phyloP scores from a whole-genome alignment of 495 filamentous ascomycete species.

The Chaetomium tenue region DNA sequence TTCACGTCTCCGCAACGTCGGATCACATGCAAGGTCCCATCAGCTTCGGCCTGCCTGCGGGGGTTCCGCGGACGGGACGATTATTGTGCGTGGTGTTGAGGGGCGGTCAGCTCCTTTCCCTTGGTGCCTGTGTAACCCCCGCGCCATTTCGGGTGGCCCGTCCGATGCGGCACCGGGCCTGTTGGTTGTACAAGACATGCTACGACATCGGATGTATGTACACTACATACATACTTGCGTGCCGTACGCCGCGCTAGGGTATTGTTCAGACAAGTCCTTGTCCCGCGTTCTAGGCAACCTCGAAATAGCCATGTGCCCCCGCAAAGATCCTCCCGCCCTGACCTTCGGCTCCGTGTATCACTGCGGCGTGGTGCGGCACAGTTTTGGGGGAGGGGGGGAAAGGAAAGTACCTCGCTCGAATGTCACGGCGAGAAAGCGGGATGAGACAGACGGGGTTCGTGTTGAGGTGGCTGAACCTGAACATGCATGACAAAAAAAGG shows the following conservation, averaged over 20 bases:
- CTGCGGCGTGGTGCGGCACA: slow-evolving; percentile 1
- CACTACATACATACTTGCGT: too few species aligned
- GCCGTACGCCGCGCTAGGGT: too few species aligned
- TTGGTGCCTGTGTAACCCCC: background rate
- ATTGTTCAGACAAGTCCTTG: too few species aligned
- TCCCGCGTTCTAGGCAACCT: background rate
- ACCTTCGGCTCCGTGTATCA: background rate
- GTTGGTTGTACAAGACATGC: background rate
- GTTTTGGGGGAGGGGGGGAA: background rate
- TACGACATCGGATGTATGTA: background rate
- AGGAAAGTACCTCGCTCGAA: background rate
- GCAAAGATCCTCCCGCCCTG: background rate
- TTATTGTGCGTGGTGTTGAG: background rate
- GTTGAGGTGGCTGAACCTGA: background rate
- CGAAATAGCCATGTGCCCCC: background rate
- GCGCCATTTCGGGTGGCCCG: background rate
- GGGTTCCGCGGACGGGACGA: background rate
- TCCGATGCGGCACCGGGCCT: background rate
- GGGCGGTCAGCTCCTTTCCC: background rate
- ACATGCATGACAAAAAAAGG: background rate
- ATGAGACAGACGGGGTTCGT: background rate
- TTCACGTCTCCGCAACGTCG: background rate
- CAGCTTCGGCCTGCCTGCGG: background rate
- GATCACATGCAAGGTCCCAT: background rate
- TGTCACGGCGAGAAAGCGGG: background rate